Evolutionary conservation across 179 eudicot genomes (phyloP).

Genomic region (Silene vulgaris): DNA sequence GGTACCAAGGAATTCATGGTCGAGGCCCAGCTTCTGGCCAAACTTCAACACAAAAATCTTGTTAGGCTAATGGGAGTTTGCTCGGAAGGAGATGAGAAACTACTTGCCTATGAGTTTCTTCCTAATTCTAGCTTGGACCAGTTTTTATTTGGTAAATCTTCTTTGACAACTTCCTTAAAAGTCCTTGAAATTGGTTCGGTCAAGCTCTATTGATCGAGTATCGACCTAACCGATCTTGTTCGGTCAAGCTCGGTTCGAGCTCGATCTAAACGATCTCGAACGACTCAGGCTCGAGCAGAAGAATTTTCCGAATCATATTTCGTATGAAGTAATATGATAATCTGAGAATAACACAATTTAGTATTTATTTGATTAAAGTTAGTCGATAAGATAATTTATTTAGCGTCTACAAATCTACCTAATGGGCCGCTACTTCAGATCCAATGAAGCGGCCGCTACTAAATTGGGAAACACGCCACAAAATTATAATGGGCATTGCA

Average conservation of each 20-base stretch:
- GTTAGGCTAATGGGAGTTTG: conserved; percentile 30
- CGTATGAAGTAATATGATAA: too few species aligned
- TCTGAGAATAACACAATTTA: too few species aligned
- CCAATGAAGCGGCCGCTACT: conserved; percentile 18
- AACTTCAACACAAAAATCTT: conserved; percentile 33
- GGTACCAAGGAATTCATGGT: conserved; percentile 29
- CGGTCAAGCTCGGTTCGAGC: too few species aligned
- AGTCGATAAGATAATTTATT: too few species aligned
- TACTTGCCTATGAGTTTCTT: conserved; percentile 29
- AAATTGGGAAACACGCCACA: conserved; percentile 28
- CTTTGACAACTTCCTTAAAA: neutral
- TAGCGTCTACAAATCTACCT: too few species aligned
- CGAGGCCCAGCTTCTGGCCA: conserved; percentile 28
- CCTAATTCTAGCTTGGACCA: conserved; percentile 22
- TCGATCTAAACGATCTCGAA: too few species aligned
- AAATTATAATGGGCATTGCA: conserved; percentile 25
- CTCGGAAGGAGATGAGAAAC: conserved; percentile 23
- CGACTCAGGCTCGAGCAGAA: too few species aligned
- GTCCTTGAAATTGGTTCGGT: too few species aligned
- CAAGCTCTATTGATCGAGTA: too few species aligned
- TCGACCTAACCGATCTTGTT: too few species aligned
- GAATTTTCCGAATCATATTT: too few species aligned
- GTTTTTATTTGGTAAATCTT: conserved; percentile 19
- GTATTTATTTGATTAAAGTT: too few species aligned
- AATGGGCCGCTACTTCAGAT: conserved; percentile 21